Conservation (phyloP, 306 rosid species). For the Biancaea sappan region DNA sequence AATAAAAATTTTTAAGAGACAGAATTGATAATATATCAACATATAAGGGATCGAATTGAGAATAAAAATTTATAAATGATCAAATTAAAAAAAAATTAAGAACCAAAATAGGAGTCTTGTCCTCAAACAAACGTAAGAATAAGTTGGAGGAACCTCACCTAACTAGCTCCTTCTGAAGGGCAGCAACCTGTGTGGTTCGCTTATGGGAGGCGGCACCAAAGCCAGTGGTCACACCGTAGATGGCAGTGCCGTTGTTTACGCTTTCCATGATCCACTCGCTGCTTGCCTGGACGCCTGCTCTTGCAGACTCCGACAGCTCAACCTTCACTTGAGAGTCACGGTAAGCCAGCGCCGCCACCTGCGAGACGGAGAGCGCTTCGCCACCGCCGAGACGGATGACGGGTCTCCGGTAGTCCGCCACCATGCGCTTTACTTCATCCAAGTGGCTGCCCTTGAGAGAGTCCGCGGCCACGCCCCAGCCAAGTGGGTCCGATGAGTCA, state of each 20-base stretch:
- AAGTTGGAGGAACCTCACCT: conserved; percentile 43
- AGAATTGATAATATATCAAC: no score
- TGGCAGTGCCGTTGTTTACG: conserved; percentile 26
- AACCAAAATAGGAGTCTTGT: background rate
- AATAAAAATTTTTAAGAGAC: no score
- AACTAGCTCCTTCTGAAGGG: conserved; percentile 53
- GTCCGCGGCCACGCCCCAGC: conserved; percentile 44
- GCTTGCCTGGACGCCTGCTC: conserved; percentile 45
- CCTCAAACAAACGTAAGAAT: no score
- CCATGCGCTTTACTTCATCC: conserved; percentile 45
- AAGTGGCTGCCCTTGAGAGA: conserved; percentile 46
- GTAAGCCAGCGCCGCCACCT: conserved; percentile 48
- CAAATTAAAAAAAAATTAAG: background rate
- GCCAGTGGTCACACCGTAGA: conserved; percentile 50
- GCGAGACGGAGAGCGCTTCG: conserved; percentile 32
- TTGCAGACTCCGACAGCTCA: conserved; percentile 43
- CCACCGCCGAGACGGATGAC: conserved; percentile 31
- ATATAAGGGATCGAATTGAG: no score
- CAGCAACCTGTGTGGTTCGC: conserved; percentile 37
- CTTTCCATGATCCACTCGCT: conserved; percentile 42
- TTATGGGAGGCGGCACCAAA: conserved; percentile 48
- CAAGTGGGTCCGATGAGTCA: conserved; percentile 27
- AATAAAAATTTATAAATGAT: no score
- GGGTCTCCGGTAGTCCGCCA: conserved; percentile 34
- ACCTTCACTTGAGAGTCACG: conserved; percentile 29